Evolutionary conservation across 192 early-diverging fungal genomes (phyloP), one percentile per base, ranked within the genome.

Genomic region (Backusella sp.): DNA sequence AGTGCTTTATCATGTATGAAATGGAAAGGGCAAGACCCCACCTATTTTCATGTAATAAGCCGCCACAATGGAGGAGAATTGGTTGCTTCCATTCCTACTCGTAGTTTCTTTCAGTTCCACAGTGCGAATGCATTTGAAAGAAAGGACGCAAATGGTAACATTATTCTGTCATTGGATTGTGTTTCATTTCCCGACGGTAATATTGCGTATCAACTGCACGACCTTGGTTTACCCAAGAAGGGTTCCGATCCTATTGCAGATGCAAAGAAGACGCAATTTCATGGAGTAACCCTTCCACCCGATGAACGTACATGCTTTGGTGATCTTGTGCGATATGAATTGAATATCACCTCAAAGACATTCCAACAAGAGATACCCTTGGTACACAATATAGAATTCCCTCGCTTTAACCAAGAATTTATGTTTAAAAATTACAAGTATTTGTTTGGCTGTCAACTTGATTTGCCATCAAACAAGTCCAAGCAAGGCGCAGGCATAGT

Each of bases 11-110:
- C 59, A 66, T 28, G 37, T 42, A 74, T 74, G 73, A 28, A 23
- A 4, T 74, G 73, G 73, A 42, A 41, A 17, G 17, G 21, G 2
- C 15, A 44, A 1, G 28, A 21, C 30, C 62, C 73, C 6, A 66
- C 73, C 12, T 74, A 66, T 66, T 66, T 74, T 23, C 73, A 74
- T 44, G 37, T 74, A 11, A 66, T 74, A 21, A 23, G 39, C n/a
- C 56, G 73, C 21, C n/a, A 8, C 2, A 44, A 21, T 37, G 14
- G 41, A 37, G 23, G 3, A 44, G 39, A 41, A 11, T 37, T 74
- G 5, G 14, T 74, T 32, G 59, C 73, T 0, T 66, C 59, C 2
- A 62, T 74, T 39, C 59, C 73, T 34, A 15, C 15, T 12, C 32
- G n/a, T 14, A 34, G 19, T 12, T 74, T 74, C 23, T 74, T 74